These are phyloP conservation scores for Leucocoprinus leucothites DNA, from an alignment of 768 basidiomycete species.

Conservation along the genomic window DNA sequence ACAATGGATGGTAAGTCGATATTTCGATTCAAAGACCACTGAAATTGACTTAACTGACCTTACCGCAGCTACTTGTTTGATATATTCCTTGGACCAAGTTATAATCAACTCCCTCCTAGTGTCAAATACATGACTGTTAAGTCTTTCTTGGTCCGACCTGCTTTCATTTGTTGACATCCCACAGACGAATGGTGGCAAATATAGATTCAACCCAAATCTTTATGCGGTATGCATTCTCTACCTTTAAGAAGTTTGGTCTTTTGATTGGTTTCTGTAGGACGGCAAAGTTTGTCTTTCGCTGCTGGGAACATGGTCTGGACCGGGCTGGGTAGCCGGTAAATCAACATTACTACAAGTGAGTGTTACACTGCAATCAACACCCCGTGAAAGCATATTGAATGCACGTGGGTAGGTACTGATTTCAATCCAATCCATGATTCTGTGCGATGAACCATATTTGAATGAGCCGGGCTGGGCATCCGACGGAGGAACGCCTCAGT, in stretches of 20 bases:
- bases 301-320: slow-evolving; percentile 90
- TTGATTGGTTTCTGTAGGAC: slow-evolving; percentile 46
- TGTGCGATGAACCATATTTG: slow-evolving; percentile 90
- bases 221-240: slow-evolving; percentile 62
- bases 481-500: slow-evolving; percentile 69
- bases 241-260: neutral
- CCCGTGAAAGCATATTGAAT: slow-evolving; percentile 28
- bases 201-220: slow-evolving; percentile 90
- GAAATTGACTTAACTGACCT: slow-evolving; percentile 16
- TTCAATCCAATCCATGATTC: slow-evolving; percentile 95
- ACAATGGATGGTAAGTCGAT: slow-evolving; percentile 80
- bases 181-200: slow-evolving; percentile 85
- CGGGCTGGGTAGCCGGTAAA: slow-evolving; percentile 89
- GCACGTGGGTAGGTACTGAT: slow-evolving; percentile 72
- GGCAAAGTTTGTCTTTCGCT: slow-evolving; percentile 94
- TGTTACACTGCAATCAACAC: slow-evolving; percentile 4
- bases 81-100: slow-evolving; percentile 87
- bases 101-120: slow-evolving; percentile 82
- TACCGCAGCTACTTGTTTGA: slow-evolving; percentile 62
- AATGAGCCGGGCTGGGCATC: slow-evolving; percentile 90
- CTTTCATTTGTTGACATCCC: neutral
- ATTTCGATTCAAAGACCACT: slow-evolving; percentile 29
- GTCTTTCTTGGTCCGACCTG: neutral
- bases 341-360: slow-evolving; percentile 84
- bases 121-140: slow-evolving; percentile 63